Conservation (phyloP, 495 filamentous ascomycete genomes). For the Hyaloscypha hepaticicola region DNA sequence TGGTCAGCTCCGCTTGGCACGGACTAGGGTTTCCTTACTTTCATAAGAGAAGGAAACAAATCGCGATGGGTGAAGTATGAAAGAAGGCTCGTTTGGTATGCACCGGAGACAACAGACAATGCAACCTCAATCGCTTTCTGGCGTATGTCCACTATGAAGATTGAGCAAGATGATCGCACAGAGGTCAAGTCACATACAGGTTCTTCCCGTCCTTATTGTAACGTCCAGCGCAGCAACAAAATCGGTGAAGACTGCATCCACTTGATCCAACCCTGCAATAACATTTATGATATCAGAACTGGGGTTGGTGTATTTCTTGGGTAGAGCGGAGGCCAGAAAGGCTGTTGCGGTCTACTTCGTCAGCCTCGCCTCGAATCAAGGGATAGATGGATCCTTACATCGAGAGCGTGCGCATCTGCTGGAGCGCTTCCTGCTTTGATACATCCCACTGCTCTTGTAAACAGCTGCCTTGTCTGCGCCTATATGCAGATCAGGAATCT, state of each 20-base stretch:
- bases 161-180: not conserved
- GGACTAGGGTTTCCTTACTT: slow-evolving; percentile 52
- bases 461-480: slow-evolving; percentile 74
- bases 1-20: slow-evolving; percentile 8
- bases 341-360: slow-evolving; percentile 75
- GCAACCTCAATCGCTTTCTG: slow-evolving; percentile 79
- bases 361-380: slow-evolving; percentile 4
- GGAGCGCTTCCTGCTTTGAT: slow-evolving; percentile 61
- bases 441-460: slow-evolving; percentile 67
- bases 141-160: slow-evolving; percentile 61
- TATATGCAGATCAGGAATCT: slow-evolving; percentile 35
- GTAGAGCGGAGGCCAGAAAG: slow-evolving; percentile 76
- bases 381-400: slow-evolving; percentile 59
- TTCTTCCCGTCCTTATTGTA: slow-evolving; percentile 76
- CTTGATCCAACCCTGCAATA: slow-evolving; percentile 81
- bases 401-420: slow-evolving; percentile 77
- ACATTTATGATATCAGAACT: slow-evolving; percentile 93
- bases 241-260: slow-evolving; percentile 82
- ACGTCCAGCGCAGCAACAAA: slow-evolving; percentile 81
- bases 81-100: slow-evolving; percentile 88
- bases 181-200: slow-evolving; percentile 48
- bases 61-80: slow-evolving; percentile 96
- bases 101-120: slow-evolving; percentile 82
- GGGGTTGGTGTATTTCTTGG: slow-evolving; percentile 92
- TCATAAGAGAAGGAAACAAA: slow-evolving; percentile 91